Base-by-base conservation (phyloP, 306 rosid species). In the Prosopis cineraria region DNA sequence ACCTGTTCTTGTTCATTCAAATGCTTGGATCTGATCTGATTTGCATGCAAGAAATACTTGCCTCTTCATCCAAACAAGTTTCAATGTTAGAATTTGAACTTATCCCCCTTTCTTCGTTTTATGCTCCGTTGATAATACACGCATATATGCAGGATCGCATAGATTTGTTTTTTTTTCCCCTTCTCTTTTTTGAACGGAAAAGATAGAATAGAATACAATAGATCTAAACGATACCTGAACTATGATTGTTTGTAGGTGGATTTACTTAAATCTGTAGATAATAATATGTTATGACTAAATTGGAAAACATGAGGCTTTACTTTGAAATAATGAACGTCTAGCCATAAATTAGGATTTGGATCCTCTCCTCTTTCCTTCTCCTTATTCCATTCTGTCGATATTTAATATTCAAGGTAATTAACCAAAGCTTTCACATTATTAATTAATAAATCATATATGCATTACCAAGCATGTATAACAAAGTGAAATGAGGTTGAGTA, bases 41-140 rank as follows among this genome's bases (percentile, higher is more conserved):
- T 67, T 40, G 34, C 52, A 10, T 67, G 52, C 72, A 39, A 39
- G n/a, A 67, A 67, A 67, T 11, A 37, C 70, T 37, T 40, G 52
- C 33, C 1, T 24, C 13, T 11, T 9, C 50, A 5, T 66, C 11
- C 29, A 10, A 5, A 66, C 20, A 58, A 10, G 25, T 58, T 25
- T 58, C 17, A 25, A 25, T 58, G 8, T n/a, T 10, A 11, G 65
- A 58, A 25, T 12, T 58, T 33, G 3, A 3, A 10, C 7, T 58
- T 10, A 24, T 27, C 17, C 29, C 20, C 13, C 14, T 29, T 7
- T 52, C 59, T 13, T 13, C 14, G 37, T 59, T 59, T 3, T 27
- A 1, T 11, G 6, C 19, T 58, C 27, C 12, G 34, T 31, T 31
- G 34, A 31, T 4, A 31, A 31, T n/a, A n/a, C n/a, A n/a, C n/a